Evolutionary conservation across 768 basidiomycete genomes (phyloP).

Genomic region (Rhodotorula taiwanensis): DNA sequence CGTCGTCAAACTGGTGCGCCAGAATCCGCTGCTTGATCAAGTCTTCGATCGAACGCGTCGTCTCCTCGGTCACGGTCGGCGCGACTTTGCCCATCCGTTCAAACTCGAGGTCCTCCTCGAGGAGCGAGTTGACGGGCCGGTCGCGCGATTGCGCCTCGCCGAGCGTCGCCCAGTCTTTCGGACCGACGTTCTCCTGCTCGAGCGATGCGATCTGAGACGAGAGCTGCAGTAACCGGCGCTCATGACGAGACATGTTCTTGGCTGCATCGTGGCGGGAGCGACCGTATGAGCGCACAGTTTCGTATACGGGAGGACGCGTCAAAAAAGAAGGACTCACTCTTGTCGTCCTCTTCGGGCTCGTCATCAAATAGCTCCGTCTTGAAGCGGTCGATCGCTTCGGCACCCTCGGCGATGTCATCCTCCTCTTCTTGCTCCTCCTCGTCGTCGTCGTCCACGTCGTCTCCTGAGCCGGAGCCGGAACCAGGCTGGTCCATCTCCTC

Average conservation of each 20-base stretch:
- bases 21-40: conserved; percentile 81
- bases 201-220: conserved; percentile 70
- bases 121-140: conserved; percentile 80
- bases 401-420: conserved; percentile 25
- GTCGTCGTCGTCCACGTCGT: conserved; percentile 44
- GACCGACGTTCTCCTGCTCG: conserved; percentile 77
- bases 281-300: background rate
- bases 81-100: conserved; percentile 80
- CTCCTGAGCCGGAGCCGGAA: conserved; percentile 29
- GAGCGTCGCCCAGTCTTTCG: conserved; percentile 86
- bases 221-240: conserved; percentile 67
- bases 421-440: conserved; percentile 41
- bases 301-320: background rate
- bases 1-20: conserved; percentile 80
- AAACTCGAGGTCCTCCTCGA: conserved; percentile 92
- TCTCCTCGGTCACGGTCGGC: conserved; percentile 83
- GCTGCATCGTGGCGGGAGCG: background rate
- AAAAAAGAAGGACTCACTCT: conserved; percentile 30
- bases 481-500: conserved; percentile 34
- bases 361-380: conserved; percentile 76
- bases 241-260: conserved; percentile 59
- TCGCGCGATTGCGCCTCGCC: conserved; percentile 78
- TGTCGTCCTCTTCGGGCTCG: conserved; percentile 52
- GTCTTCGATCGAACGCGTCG: conserved; percentile 73
- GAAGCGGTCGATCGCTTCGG: conserved; percentile 58